Base-by-base conservation (phyloP, 1,284 basidiomycete species). In the Lignosus rhinocerotis region DNA sequence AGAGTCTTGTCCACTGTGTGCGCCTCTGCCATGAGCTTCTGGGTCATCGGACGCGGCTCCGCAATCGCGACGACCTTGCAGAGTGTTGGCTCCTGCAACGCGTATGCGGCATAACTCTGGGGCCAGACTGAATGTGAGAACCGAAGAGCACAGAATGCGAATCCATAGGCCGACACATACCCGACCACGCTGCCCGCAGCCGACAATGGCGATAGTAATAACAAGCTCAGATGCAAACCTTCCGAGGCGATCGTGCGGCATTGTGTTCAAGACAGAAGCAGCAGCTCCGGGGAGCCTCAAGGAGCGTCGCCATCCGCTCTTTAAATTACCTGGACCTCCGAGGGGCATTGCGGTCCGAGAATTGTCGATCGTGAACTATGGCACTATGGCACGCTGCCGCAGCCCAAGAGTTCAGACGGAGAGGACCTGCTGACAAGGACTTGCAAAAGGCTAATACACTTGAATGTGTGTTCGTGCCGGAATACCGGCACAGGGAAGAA, bases 51-150 rank as follows among this genome's bases (percentile, higher is more conserved):
- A 14, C 90, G 84, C 1, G 92, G 92, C 65, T 95, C 93, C 14
- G 91, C 92, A 53, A 93, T 87, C 10, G 91, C 88, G 21, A 93
- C 87, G 45, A 95, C 79, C 69, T 84, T 89, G 77, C 88, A 90
- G 39, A 75, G 74, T 7, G 81, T 74, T 0, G 92, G 91, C 55
- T 79, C 75, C 21, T 75, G 60, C 31, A 86, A 72, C 0, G 89
- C 85, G 67, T 91, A 93, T 33, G 63, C 65, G 2, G 88, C 79
- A 66, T 94, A 94, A 17, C 70, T 74, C 92, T 93, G 57, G 53
- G 32, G n/a, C 39, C 38, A 41, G 32, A 53, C 11, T 33, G 21
- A n/a, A 34, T 53, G 3, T 48, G 10, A 39, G 21, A 17, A 34
- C 17, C n/a, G 43, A 12, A 32, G 32, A n/a, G 21, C 12, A 25